Conservation (phyloP, 441 rosid genomes). For the Euphorbia corollata region DNA sequence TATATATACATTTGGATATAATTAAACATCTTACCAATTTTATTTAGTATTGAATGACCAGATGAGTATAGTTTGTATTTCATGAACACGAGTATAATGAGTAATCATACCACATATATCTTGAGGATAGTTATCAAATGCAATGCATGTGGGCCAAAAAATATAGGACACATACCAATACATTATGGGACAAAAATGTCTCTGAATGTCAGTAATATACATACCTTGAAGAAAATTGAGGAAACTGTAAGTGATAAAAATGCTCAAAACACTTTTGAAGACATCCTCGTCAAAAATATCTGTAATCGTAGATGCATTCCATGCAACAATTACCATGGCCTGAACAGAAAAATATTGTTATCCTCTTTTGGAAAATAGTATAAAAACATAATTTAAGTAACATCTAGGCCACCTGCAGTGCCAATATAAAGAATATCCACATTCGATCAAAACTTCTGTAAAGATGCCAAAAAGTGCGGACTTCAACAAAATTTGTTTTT, state of each 20-base stretch:
- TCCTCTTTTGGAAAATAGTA: conserved; percentile 14
- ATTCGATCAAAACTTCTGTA: conserved; percentile 89
- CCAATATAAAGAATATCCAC: conserved; percentile 93
- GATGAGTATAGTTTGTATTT: neutral
- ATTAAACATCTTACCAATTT: neutral
- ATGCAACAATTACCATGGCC: conserved; percentile 94
- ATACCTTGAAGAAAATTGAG: conserved; percentile 85
- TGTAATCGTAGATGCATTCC: conserved; percentile 63
- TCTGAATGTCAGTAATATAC: conserved; percentile 28
- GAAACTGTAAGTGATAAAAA: conserved; percentile 83
- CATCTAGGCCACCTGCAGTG: conserved; percentile 60
- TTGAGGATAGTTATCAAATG: neutral
- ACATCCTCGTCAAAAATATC: conserved; percentile 54
- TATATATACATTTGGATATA: neutral
- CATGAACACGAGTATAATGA: neutral
- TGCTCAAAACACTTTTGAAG: conserved; percentile 62
- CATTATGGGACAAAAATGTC: neutral
- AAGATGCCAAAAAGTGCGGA: conserved; percentile 94
- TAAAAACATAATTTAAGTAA: conserved; percentile 19
- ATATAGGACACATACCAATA: neutral
- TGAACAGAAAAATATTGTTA: conserved; percentile 28
- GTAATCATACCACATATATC: neutral
- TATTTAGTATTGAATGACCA: neutral
- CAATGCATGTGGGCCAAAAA: neutral
- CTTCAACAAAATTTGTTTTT: conserved; percentile 96